Percentiles rank a stretch among this genome's conserved stretches.
phyloP scores from a whole-genome alignment of 345 rosid species.

The Bretschneidera sinensis region DNA sequence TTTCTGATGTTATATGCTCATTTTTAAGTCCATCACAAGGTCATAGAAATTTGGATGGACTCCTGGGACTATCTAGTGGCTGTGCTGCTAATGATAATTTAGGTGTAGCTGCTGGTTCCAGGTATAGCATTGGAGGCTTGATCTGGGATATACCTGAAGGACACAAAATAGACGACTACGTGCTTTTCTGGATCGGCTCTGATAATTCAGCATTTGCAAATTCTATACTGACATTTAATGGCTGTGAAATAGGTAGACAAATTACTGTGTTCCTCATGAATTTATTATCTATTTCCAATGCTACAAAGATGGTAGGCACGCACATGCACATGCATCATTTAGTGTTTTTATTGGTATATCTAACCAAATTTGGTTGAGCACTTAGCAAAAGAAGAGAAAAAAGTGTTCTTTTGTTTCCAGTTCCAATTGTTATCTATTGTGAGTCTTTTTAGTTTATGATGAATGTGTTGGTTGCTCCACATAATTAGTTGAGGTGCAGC shows the following conservation, averaged over 20 bases:
- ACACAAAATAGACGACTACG: constrained; percentile 57
- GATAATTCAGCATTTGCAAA: constrained; percentile 78
- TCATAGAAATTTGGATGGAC: constrained; percentile 23
- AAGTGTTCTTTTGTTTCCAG: too few species aligned
- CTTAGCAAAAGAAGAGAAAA: too few species aligned
- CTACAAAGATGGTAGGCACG: too few species aligned
- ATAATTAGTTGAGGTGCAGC: too few species aligned
- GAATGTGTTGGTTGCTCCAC: too few species aligned
- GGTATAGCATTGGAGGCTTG: constrained; percentile 65
- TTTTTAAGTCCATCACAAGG: constrained; percentile 42
- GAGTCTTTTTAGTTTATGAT: too few species aligned
- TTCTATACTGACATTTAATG: constrained; percentile 70
- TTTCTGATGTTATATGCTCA: constrained; percentile 58
- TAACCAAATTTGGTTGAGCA: too few species aligned
- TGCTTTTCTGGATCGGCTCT: constrained; percentile 76
- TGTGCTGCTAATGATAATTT: constrained; percentile 20
- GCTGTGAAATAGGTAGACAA: constrained; percentile 74
- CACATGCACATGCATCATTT: background rate
- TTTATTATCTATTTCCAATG: too few species aligned
- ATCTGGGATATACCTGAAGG: constrained; percentile 64
- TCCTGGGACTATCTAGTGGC: constrained; percentile 20
- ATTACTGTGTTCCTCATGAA: constrained; percentile 10
- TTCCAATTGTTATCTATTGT: too few species aligned
- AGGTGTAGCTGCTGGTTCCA: constrained; percentile 21
- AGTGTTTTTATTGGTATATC: background rate